Evolutionary conservation across 2,329 filamentous ascomycete genomes (phyloP).

Genomic region (Ceratocystis lukuohia): DNA sequence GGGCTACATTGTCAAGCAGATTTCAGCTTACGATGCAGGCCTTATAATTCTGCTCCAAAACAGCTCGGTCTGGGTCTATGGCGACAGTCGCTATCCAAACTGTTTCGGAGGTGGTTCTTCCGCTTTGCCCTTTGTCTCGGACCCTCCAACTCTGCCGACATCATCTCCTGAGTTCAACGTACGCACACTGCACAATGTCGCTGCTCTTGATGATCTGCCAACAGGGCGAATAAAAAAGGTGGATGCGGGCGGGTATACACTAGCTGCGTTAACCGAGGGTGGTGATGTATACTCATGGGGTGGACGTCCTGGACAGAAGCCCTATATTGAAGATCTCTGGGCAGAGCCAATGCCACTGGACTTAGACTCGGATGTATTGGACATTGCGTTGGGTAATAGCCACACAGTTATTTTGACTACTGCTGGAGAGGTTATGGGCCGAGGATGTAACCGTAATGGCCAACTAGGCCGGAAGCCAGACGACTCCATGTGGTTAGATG

Average conservation of each 20-base stretch:
- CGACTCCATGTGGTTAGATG: conserved; percentile 19
- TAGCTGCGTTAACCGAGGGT: conserved; percentile 44
- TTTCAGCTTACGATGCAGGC: conserved; percentile 37
- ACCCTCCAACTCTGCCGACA: background rate
- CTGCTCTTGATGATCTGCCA: conserved; percentile 34
- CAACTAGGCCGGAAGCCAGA: conserved; percentile 37
- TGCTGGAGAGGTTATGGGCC: conserved; percentile 38
- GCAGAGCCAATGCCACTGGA: conserved; percentile 33
- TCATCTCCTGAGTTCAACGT: background rate
- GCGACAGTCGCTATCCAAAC: conserved; percentile 44
- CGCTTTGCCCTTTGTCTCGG: background rate
- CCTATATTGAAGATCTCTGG: conserved; percentile 13
- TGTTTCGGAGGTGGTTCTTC: conserved; percentile 34
- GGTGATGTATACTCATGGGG: conserved; percentile 52
- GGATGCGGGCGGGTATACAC: conserved; percentile 41
- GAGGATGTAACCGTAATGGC: conserved; percentile 44
- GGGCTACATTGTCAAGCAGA: conserved; percentile 27
- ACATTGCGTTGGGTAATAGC: conserved; percentile 44
- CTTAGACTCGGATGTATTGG: conserved; percentile 37
- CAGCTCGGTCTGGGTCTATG: conserved; percentile 39
- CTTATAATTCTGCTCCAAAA: conserved; percentile 34
- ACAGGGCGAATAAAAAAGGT: conserved; percentile 40
- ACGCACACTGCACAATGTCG: background rate
- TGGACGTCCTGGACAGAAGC: conserved; percentile 20
- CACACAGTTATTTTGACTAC: conserved; percentile 45